Evolutionary conservation across 2,329 filamentous ascomycete genomes (phyloP), one percentile per base, ranked within the genome.

Genomic region (Fusarium robinianum): DNA sequence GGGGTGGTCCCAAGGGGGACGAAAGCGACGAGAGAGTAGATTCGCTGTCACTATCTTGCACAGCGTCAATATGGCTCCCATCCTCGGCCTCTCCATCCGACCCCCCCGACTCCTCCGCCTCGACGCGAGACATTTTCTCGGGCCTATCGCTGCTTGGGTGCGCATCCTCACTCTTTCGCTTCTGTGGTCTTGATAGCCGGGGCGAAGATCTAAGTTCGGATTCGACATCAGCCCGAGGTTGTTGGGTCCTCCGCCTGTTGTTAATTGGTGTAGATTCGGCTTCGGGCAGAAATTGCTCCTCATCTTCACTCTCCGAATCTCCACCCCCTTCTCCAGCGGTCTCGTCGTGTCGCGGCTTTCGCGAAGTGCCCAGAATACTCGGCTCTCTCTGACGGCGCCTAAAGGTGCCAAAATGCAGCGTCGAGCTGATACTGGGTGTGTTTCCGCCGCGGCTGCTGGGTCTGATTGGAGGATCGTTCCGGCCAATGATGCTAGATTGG

Each of bases 231-330:
- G 41, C 37, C 17, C 53, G 32, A 1, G 45, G 37, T 17, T 57
- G 54, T 11, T 66, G 64, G 33, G 71, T 76, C 23, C 70, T 69
- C 14, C 76, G 67, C 34, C 63, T 51, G 19, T 57, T 62, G 45
- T 81, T 78, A 17, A 85, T 60, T 4, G 85, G 84, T 6, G 85
- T 88, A 11, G 83, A 85, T 67, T 87, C 83, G 18, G 81, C 83
- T 43, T 87, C 83, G 77, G 84, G 37, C 72, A 76, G 60, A 81
- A 85, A 54, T 55, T 75, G 67, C 51, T 72, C 55, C 37, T 78
- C 75, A 15, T 72, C 55, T 36, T 78, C 75, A 15, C 78, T 71
- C 8, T 72, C 67, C 21, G 55, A 58, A 21, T 67, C 68, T 18
- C 60, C 63, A 45, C 60, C 62, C 54, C 36, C 60, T 46, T 65